A percentile compares a stretch with the other conserved stretches of the same genome.
Evolutionary conservation across 2,329 filamentous ascomycete species (phyloP).

Genomic region (Aspergillus sp.): DNA sequence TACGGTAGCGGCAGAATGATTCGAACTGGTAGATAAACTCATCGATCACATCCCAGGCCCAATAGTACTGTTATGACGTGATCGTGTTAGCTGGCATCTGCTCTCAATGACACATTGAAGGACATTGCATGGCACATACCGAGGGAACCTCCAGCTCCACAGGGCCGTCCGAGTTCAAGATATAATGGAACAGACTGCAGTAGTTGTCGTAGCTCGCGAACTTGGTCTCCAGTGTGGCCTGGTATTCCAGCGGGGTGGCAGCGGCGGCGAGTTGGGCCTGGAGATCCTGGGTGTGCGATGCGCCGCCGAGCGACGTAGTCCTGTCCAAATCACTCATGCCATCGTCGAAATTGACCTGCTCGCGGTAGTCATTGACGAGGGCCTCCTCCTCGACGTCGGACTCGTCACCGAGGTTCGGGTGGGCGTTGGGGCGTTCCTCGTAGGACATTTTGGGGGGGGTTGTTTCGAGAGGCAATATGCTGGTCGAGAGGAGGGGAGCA

Average conservation of each 20-base stretch:
- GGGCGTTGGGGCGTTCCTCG: slow-evolving; percentile 35
- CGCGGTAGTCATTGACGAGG: slow-evolving; percentile 88
- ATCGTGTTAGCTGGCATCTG: too few species aligned
- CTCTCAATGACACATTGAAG: too few species aligned
- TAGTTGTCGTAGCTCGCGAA: slow-evolving; percentile 99
- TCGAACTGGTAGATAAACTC: slow-evolving; percentile 99
- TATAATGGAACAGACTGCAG: slow-evolving; percentile 98
- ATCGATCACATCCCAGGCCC: slow-evolving; percentile 99
- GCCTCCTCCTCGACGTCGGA: slow-evolving; percentile 95
- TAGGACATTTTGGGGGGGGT: slow-evolving; percentile 34
- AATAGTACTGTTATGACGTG: slow-evolving; percentile 87
- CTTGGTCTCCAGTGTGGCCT: slow-evolving; percentile 90
- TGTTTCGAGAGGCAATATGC: too few species aligned
- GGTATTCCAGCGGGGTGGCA: slow-evolving; percentile 90
- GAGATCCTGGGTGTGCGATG: slow-evolving; percentile 76
- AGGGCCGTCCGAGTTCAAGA: slow-evolving; percentile 97
- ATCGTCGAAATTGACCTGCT: slow-evolving; percentile 91
- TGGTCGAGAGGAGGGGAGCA: too few species aligned
- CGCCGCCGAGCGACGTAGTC: slow-evolving; percentile 58
- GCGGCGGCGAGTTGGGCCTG: slow-evolving; percentile 85
- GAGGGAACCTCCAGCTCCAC: slow-evolving; percentile 95
- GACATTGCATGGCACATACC: slow-evolving; percentile 48
- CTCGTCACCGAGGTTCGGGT: slow-evolving; percentile 55
- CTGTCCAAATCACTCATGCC: slow-evolving; percentile 73
- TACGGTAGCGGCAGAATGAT: slow-evolving; percentile 95